A percentile compares a stretch with the other conserved stretches of the same genome.
phyloP scores from a whole-genome alignment of 495 filamentous ascomycete species.

The Cladorrhinum samala region DNA sequence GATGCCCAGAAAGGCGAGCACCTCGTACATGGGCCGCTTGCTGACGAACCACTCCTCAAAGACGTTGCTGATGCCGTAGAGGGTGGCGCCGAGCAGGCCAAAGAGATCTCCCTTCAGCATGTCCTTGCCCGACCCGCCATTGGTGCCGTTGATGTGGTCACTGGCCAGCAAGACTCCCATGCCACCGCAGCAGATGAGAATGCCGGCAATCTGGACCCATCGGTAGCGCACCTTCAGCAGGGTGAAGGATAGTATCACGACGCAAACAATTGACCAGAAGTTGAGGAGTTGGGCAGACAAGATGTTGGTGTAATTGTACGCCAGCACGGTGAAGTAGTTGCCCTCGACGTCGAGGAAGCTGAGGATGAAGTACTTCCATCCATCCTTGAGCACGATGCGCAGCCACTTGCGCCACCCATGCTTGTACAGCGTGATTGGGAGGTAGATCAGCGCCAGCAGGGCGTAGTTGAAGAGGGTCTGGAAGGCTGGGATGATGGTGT shows the following conservation, averaged over 20 bases:
- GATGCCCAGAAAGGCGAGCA: slow-evolving; percentile 82
- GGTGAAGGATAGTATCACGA: slow-evolving; percentile 76
- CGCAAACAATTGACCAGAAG: slow-evolving; percentile 97
- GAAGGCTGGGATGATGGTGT: slow-evolving; percentile 90
- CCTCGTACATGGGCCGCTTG: slow-evolving; percentile 84
- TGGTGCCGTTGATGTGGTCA: slow-evolving; percentile 72
- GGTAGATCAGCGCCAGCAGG: slow-evolving; percentile 76
- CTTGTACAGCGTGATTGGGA: slow-evolving; percentile 71
- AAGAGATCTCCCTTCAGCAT: slow-evolving; percentile 91
- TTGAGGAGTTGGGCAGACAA: slow-evolving; percentile 91
- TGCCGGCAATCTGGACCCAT: slow-evolving; percentile 72
- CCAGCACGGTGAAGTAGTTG: slow-evolving; percentile 95
- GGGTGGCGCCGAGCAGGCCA: slow-evolving; percentile 77
- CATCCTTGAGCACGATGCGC: slow-evolving; percentile 56
- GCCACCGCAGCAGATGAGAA: slow-evolving; percentile 84
- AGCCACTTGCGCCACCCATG: slow-evolving; percentile 71
- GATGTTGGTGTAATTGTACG: slow-evolving; percentile 87
- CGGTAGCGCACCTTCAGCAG: slow-evolving; percentile 86
- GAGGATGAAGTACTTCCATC: slow-evolving; percentile 93
- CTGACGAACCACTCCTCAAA: slow-evolving; percentile 89
- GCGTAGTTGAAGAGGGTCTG: slow-evolving; percentile 94
- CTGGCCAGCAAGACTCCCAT: slow-evolving; percentile 84
- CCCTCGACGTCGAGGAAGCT: slow-evolving; percentile 91
- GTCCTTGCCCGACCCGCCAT: slow-evolving; percentile 56
- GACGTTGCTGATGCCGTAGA: slow-evolving; percentile 88